Evolutionary conservation across 441 rosid genomes (phyloP).

Genomic region (Pelargonium myrrhifolium): DNA sequence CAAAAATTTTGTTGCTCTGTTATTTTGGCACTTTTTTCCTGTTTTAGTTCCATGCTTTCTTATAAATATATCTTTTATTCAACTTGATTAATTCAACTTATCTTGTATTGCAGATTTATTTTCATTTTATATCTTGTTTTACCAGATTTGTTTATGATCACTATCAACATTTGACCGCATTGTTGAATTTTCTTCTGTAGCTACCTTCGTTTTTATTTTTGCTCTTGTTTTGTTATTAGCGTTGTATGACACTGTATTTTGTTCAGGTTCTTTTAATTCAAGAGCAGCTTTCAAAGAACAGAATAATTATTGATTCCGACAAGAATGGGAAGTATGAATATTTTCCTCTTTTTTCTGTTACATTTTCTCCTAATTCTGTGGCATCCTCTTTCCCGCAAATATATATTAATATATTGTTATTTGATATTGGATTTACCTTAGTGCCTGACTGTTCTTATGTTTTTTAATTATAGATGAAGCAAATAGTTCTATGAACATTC

Average conservation of each 20-base stretch:
- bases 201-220: neutral
- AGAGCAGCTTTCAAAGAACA: slow-evolving; percentile 92
- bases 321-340: slow-evolving; percentile 90
- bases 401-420: no score
- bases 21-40: neutral
- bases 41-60: neutral
- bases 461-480: no score
- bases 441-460: no score
- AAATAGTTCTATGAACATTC: no score
- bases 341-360: slow-evolving; percentile 12
- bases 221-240: slow-evolving; percentile 6
- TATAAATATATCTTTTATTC: neutral
- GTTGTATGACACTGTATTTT: slow-evolving; percentile 14
- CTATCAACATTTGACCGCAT: neutral
- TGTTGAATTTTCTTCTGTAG: neutral
- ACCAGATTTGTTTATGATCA: neutral
- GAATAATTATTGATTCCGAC: slow-evolving; percentile 83
- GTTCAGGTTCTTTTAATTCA: slow-evolving; percentile 85
- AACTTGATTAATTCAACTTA: neutral
- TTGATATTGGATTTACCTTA: no score
- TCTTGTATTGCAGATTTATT: neutral
- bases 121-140: slow-evolving; percentile 1
- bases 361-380: slow-evolving; percentile 2
- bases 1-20: neutral
- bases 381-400: neutral